phyloP scores from a whole-genome alignment of 169 alveolate genomes.

The Theileria equi region DNA sequence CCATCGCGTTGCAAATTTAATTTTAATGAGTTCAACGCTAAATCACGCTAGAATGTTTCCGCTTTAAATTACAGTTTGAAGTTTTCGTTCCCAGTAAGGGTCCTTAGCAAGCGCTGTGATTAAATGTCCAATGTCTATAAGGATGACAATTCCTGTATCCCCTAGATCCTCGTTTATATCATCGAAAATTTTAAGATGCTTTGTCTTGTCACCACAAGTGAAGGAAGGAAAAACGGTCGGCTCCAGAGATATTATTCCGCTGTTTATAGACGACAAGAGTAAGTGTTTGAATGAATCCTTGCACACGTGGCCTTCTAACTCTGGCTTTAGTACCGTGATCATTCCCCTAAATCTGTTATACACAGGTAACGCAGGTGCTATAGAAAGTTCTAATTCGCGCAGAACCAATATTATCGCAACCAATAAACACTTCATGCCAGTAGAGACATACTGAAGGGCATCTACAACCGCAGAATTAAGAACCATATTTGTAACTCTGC shows the following conservation, averaged over 20 bases:
- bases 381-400: constrained; percentile 56
- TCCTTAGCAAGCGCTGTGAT: constrained; percentile 53
- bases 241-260: constrained; percentile 67
- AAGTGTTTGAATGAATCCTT: constrained; percentile 55
- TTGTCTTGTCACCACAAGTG: constrained; percentile 8
- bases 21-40: too few relatives aligned
- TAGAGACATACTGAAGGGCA: constrained; percentile 61
- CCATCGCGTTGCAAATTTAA: too few relatives aligned
- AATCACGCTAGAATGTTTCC: too few relatives aligned
- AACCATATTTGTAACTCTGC: constrained; percentile 67
- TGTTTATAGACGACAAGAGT: constrained; percentile 50
- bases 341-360: constrained; percentile 63
- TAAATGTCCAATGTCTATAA: constrained; percentile 55
- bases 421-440: constrained; percentile 64
- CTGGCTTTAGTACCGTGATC: constrained; percentile 66
- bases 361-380: constrained; percentile 66
- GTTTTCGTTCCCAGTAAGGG: constrained; percentile 62
- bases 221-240: constrained; percentile 65
- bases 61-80: constrained; percentile 19
- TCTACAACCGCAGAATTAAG: constrained; percentile 67
- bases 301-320: constrained; percentile 47
- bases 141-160: constrained; percentile 48
- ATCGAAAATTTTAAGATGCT: background rate
- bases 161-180: constrained; percentile 51
- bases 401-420: constrained; percentile 66